Evolutionary conservation across 148 eudicot genomes (phyloP), one percentile per base, ranked within the genome.

Genomic region (Polygonum aviculare): DNA sequence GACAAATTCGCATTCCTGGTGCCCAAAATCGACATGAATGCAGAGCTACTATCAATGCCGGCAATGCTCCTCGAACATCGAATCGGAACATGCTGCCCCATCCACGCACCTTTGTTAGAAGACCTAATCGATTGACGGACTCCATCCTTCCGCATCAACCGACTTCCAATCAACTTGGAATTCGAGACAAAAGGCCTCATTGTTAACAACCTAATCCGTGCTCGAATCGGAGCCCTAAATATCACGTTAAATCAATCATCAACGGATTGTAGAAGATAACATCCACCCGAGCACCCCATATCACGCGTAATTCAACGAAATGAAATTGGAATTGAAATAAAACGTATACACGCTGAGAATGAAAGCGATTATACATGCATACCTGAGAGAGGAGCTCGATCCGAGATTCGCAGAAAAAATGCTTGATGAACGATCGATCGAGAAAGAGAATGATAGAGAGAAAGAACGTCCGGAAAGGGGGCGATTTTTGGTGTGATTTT

Each of bases 11-110:
- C 26, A 77, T 67, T 77, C 76, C 73, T 78, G 19, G 39, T 49
- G 26, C 26, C 57, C 36, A 74, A 77, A 41, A 62, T 33, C 4
- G 62, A 16, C 67, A 69, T 76, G 83, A 76, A 63, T 31, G 75
- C 44, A 57, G 77, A 79, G 74, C 52, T 67, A 5, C 75, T 63
- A 55, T 82, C 75, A 16, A 78, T 35, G 16, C 89, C 81, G 44
- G 81, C 76, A 81, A 90, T 82, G 82, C 83, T 81, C 57, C 85
- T 82, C 60, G 84, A 81, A 75, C 80, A 81, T 78, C 91, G 85
- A 76, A 80, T 78, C 70, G 72, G 88, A 77, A 51, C 82, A 77
- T 6, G 77, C 75, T 80, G 76, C 26, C 79, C 82, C 47, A 81
- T 35, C 26, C 78, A 48, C 7, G 69, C 60, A 33, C 26, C 21